Base-by-base conservation (phyloP, 2,329 filamentous ascomycete genomes). In the Nemania diffusa region DNA sequence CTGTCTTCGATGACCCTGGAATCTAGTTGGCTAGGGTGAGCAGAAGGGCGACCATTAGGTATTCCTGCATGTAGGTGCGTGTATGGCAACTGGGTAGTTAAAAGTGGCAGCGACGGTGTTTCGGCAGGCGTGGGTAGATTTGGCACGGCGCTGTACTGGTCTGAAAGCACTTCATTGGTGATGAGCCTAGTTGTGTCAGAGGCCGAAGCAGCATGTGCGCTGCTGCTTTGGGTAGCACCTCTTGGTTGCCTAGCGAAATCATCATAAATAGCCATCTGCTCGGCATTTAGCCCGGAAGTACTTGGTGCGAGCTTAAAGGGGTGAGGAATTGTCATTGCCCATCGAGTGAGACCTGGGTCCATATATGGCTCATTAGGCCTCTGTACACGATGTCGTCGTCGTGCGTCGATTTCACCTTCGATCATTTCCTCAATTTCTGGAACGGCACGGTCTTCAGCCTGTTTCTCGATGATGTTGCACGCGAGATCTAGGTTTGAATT, bases 401-500 rank as follows among this genome's bases (percentile, higher is more conserved):
- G 91, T 27, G 88, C 85, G 64, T 95, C 91, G 29, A 97, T 81
- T 70, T 97, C 92, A 24, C 86, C 83, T 78, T 96, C 92, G 56
- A 99, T 92, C 80, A 97, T 92, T 69, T 97, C 92, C 78, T 99
- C 95, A 66, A 99, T 98, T 78, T 99, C 96, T 1, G 93, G 92
- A 44, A 97, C 84, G 9, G 96, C 96, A 68, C 95, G 92, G 75
- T 97, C 92, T 78, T 98, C 95, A 2, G 96, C 97, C 59, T 96
- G 94, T 79, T 96, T 94, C 80, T 99, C 96, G 52, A 99, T 97
- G 69, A 97, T 92, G 73, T 88, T 91, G 77, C 96, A 98, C 53
- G 97, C 95, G 46, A 94, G 87, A 73, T 99, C 96, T 32, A 99
- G 86, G 78, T 99, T 99, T 71, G 97, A 95, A 78, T 98, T 99